These are phyloP conservation scores for Cytospora mali DNA, from an alignment of 2,329 filamentous ascomycete species.

Conservation along the genomic window DNA sequence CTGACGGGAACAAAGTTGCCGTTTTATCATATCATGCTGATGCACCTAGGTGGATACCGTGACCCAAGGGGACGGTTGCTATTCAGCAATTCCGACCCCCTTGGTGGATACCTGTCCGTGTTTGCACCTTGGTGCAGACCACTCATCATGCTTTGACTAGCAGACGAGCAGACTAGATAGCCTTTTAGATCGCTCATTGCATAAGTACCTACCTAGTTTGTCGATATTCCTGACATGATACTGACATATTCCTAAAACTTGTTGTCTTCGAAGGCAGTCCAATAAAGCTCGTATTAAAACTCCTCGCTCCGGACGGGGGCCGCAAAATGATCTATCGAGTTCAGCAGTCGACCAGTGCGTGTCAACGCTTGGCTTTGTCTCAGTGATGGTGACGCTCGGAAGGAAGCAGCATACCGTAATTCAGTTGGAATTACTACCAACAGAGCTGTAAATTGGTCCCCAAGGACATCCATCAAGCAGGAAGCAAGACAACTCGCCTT, in stretches of 20 bases:
- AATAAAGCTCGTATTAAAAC: neutral
- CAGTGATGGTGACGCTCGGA: neutral
- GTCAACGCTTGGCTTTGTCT: neutral
- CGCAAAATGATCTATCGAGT: neutral
- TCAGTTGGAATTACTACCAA: neutral
- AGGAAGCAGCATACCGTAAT: neutral
- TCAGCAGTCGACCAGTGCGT: neutral
- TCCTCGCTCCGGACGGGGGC: neutral
- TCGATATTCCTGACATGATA: neutral
- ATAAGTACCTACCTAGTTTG: too few relatives aligned
- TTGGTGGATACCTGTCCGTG: neutral
- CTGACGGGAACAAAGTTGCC: slow-evolving; percentile 8
- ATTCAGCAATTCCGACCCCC: slow-evolving; percentile 12
- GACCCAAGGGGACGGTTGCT: slow-evolving; percentile 18
- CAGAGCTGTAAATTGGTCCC: neutral
- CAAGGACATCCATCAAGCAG: too few relatives aligned
- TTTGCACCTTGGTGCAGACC: too few relatives aligned
- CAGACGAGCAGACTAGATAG: too few relatives aligned
- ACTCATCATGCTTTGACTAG: too few relatives aligned
- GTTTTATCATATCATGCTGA: slow-evolving; percentile 3
- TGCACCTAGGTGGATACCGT: neutral
- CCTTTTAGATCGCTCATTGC: neutral
- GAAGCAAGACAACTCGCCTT: neutral
- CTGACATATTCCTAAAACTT: neutral
- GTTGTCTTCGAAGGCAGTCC: neutral